Base-by-base conservation (phyloP, 805 yeast species). In the Yarrowia keelungensis region DNA sequence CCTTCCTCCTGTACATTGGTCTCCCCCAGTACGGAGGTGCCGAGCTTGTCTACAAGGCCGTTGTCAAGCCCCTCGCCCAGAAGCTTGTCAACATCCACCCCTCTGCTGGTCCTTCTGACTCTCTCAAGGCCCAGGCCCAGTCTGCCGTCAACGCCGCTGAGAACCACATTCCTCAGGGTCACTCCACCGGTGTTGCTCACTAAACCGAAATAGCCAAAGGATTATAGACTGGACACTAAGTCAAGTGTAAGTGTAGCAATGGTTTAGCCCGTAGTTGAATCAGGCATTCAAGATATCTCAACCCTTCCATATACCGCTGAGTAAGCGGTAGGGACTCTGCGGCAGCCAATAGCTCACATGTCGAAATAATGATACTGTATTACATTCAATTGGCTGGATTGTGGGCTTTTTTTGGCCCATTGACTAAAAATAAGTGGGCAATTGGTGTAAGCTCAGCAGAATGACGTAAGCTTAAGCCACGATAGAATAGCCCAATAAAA, bases 11-110 rank as follows among this genome's bases (percentile, higher is more conserved):
- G 69, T 95, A 91, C 84, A 87, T 94, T 76, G 92, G 95, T 69
- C 84, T 92, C 68, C 98, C 99, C 71, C 85, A 87, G 74, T 88
- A 89, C 76, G 89, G 91, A 69, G 99, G 99, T 78, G 97, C 98
- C 69, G 81, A 82, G 69, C 72, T 87, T 69, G 86, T 95, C 65
- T 95, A 91, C 85, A 74, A 77, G 69, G 77, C 81, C 66, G 73
- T 90, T 39, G 83, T 95, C 77, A 84, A 85, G 76, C 98, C 98
- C 73, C 73, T 91, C 68, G 72, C 79, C 50, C 72, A 71, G 59
- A 75, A 74, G 67, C 74, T 77, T 43, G 70, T 79, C 36, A 78
- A 77, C 35, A 71, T 76, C 65, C 70, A 69, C 36, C 71, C 73
- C 39, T 22, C 16, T 2, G 74, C 71, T n/a, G 69, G 69, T 8